Percentiles rank a stretch among this genome's conserved stretches.
Conservation (phyloP, 257 asterid genomes). For the Fraxinus pennsylvanica region DNA sequence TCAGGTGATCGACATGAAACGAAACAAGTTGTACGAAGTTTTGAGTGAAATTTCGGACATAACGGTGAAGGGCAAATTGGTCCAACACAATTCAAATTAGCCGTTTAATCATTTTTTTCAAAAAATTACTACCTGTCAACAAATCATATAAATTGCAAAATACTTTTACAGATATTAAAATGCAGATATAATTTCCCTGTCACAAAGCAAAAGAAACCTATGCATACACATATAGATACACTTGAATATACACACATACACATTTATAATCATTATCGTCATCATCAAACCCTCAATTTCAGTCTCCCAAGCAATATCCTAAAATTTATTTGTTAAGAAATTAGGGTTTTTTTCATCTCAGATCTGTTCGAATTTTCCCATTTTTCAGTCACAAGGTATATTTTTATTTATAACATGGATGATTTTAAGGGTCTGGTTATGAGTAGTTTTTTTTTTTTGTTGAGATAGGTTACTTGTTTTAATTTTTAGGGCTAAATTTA, state of each 20-base stretch:
- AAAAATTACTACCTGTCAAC: constrained; percentile 24
- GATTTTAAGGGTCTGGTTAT: constrained; percentile 7
- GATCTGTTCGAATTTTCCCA: constrained; percentile 46
- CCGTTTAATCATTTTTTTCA: constrained; percentile 32
- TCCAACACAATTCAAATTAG: constrained; percentile 28
- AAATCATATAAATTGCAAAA: constrained; percentile 30
- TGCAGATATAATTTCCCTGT: constrained; percentile 24
- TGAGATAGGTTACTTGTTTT: background rate
- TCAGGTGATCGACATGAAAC: background rate
- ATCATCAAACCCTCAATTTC: constrained; percentile 49
- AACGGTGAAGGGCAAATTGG: constrained; percentile 24
- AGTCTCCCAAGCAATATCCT: constrained; percentile 49
- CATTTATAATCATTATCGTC: constrained; percentile 29
- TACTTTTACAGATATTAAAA: constrained; percentile 20
- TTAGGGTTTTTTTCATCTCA: constrained; percentile 30
- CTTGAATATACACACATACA: constrained; percentile 3
- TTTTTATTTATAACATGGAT: constrained; percentile 4
- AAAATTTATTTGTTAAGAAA: constrained; percentile 17
- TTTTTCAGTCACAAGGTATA: constrained; percentile 38
- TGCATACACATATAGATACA: constrained; percentile 6
- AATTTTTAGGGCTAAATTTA: constrained; percentile 21
- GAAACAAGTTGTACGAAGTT: background rate
- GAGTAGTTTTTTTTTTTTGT: constrained; percentile 17
- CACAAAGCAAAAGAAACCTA: constrained; percentile 30
- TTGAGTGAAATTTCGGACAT: constrained; percentile 16